Percentiles rank a stretch among this genome's conserved stretches.
phyloP scores from a whole-genome alignment of 164 flowering plant species.

The Aristolochia fimbriata region DNA sequence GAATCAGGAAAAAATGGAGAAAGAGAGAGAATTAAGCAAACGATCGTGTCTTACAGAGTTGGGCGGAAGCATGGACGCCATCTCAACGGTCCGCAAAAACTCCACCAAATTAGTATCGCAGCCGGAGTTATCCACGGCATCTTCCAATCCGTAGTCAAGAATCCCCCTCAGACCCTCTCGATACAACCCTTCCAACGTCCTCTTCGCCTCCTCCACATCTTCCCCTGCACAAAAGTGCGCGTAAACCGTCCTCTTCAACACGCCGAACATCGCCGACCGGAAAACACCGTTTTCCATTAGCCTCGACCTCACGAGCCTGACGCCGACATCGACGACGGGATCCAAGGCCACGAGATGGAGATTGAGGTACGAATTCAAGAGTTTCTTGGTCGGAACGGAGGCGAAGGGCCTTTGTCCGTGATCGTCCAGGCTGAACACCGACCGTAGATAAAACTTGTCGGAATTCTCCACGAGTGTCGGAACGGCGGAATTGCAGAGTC shows the following conservation, averaged over 20 bases:
- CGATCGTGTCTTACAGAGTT: constrained; percentile 43
- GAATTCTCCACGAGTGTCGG: constrained; percentile 14
- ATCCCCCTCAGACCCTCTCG: constrained; percentile 54
- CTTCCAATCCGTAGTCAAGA: constrained; percentile 68
- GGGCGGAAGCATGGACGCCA: constrained; percentile 40
- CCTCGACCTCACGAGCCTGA: constrained; percentile 55
- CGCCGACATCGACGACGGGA: constrained; percentile 61
- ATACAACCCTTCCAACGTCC: constrained; percentile 33
- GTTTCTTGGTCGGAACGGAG: constrained; percentile 28
- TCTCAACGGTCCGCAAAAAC: constrained; percentile 43
- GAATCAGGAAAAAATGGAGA: not conserved
- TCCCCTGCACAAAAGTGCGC: constrained; percentile 81
- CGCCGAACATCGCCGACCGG: constrained; percentile 20
- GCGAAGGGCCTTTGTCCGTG: constrained; percentile 33
- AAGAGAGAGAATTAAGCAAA: constrained; percentile 1
- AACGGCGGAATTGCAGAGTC: constrained; percentile 22
- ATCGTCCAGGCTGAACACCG: constrained; percentile 32
- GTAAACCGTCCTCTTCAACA: constrained; percentile 38
- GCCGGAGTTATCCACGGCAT: constrained; percentile 39
- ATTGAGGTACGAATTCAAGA: constrained; percentile 36
- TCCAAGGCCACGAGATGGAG: constrained; percentile 41
- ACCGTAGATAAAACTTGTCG: constrained; percentile 1
- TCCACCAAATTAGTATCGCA: constrained; percentile 54
- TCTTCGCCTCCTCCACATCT: constrained; percentile 32
- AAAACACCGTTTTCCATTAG: constrained; percentile 25